A percentile compares a stretch with the other conserved stretches of the same genome.
Evolutionary conservation across 73 alveolate species (phyloP).

Genomic region (Paramecium tetraurelia): DNA sequence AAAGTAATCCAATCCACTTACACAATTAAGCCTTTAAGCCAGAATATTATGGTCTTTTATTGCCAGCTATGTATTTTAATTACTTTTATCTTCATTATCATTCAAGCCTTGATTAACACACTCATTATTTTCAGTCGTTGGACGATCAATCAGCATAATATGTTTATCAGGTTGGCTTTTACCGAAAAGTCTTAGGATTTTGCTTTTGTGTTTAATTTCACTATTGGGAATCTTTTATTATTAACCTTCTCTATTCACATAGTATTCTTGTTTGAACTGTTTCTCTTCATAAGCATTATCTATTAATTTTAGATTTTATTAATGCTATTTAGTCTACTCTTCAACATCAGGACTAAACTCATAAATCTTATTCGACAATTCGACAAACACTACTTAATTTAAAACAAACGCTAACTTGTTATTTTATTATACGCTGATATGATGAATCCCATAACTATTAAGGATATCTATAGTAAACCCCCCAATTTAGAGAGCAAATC

Average conservation of each 20-base stretch:
- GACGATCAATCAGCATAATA: background rate
- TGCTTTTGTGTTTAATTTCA: background rate
- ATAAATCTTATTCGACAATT: background rate
- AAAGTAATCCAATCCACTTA: constrained; percentile 13
- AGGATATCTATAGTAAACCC: background rate
- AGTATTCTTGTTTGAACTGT: background rate
- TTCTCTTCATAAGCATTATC: background rate
- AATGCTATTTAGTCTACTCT: background rate
- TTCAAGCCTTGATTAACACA: background rate
- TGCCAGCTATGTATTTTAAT: background rate
- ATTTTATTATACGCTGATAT: constrained; percentile 8
- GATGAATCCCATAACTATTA: background rate
- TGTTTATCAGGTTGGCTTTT: background rate
- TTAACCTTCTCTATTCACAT: background rate
- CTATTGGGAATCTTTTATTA: background rate
- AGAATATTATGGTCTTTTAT: background rate
- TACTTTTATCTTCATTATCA: background rate
- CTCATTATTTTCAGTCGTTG: background rate
- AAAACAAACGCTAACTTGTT: background rate
- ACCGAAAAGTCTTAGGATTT: background rate
- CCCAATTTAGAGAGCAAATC: background rate
- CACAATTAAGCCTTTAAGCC: background rate
- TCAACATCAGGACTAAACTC: background rate
- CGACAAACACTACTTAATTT: background rate
- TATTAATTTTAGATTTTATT: background rate